A percentile compares a stretch with the other conserved stretches of the same genome.
phyloP scores from a whole-genome alignment of 2,329 filamentous ascomycete species.

The Fusarium sp. region DNA sequence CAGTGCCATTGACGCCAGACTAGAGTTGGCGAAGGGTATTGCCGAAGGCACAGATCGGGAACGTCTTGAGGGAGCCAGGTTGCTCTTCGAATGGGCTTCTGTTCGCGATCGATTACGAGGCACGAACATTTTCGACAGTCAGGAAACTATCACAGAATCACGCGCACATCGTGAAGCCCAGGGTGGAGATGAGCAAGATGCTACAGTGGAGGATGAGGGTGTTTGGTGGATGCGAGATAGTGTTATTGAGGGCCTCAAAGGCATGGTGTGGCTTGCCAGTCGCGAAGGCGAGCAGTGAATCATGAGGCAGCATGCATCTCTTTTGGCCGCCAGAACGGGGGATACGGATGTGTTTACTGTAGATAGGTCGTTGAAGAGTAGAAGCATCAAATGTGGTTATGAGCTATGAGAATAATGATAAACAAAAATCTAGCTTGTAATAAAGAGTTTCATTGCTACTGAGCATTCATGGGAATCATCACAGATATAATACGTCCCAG shows the following conservation, averaged over 20 bases:
- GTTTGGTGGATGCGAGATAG: constrained; percentile 69
- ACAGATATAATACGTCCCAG: constrained; percentile 13
- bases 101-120: constrained; percentile 55
- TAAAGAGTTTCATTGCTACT: neutral
- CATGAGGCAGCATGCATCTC: neutral
- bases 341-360: neutral
- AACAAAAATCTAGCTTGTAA: constrained; percentile 23
- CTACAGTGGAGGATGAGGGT: constrained; percentile 47
- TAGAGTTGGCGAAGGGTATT: constrained; percentile 71
- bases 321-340: neutral
- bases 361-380: neutral
- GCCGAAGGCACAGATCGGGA: constrained; percentile 56
- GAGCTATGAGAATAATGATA: constrained; percentile 37
- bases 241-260: constrained; percentile 67
- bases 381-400: constrained; percentile 27
- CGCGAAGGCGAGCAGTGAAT: constrained; percentile 50
- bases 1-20: constrained; percentile 75
- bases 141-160: constrained; percentile 50
- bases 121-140: constrained; percentile 50
- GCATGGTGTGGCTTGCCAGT: constrained; percentile 65
- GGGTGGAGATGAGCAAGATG: constrained; percentile 37
- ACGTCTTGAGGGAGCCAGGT: constrained; percentile 61
- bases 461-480: neutral
- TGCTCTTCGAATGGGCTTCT: constrained; percentile 69
- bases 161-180: constrained; percentile 33